A percentile compares a stretch with the other conserved stretches of the same genome.
phyloP scores from a whole-genome alignment of 257 asterid genomes.

The Ligustrum vulgare region DNA sequence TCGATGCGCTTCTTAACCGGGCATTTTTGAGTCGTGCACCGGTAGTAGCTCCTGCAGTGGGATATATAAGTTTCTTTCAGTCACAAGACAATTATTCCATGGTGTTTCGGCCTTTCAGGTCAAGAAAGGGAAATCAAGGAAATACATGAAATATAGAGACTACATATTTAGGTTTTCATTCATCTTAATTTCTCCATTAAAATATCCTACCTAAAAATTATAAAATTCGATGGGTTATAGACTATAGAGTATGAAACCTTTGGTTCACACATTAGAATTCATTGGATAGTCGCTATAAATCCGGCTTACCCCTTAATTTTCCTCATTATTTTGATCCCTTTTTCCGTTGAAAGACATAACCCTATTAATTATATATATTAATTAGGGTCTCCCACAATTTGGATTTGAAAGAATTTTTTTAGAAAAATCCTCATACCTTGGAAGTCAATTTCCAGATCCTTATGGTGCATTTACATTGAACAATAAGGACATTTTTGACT shows the following conservation, averaged over 20 bases:
- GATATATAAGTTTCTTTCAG: background rate
- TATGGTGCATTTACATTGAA: background rate
- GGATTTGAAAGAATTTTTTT: background rate
- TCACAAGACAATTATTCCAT: background rate
- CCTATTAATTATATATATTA: background rate
- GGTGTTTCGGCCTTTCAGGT: background rate
- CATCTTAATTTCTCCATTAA: too few species aligned
- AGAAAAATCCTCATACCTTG: background rate
- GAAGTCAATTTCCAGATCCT: background rate
- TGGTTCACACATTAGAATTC: background rate
- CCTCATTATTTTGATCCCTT: background rate
- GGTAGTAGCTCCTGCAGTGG: constrained; percentile 58
- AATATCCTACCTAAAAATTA: background rate
- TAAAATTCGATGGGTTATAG: background rate
- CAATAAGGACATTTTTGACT: too few species aligned
- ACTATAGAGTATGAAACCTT: background rate
- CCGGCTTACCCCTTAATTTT: background rate
- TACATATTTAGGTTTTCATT: too few species aligned
- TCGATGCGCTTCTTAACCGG: constrained; percentile 65
- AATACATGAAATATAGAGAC: background rate
- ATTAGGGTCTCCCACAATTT: constrained; percentile 1
- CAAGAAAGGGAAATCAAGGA: background rate
- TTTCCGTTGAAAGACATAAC: background rate
- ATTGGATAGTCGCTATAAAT: background rate
- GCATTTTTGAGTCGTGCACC: constrained; percentile 70